Conservation (phyloP, 805 yeast species). For the Spathaspora passalidarum region DNA sequence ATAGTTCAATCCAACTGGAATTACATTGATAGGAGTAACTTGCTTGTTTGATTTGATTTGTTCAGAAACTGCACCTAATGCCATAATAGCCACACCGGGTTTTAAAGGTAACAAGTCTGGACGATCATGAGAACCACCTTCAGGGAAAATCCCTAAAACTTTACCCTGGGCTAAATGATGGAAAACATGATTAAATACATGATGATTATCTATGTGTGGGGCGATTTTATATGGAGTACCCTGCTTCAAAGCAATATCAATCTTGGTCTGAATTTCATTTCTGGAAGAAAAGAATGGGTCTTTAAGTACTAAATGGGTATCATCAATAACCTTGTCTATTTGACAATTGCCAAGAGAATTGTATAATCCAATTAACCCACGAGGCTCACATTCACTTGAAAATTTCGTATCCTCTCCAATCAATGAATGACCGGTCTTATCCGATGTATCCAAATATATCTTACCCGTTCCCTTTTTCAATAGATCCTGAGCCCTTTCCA, state of each 20-base stretch:
- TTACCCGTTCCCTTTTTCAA: constrained; percentile 27
- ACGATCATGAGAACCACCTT: constrained; percentile 44
- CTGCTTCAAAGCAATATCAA: constrained; percentile 14
- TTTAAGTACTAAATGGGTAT: constrained; percentile 23
- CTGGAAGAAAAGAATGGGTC: constrained; percentile 19
- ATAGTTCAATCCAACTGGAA: constrained; percentile 42
- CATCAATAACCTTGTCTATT: constrained; percentile 27
- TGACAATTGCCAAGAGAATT: constrained; percentile 33
- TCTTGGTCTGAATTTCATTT: constrained; percentile 9
- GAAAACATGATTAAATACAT: constrained; percentile 36
- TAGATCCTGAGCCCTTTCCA: constrained; percentile 41
- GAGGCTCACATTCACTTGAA: constrained; percentile 28
- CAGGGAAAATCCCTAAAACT: constrained; percentile 41
- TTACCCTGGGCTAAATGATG: constrained; percentile 30
- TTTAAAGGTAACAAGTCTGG: constrained; percentile 41
- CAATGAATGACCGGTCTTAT: constrained; percentile 10
- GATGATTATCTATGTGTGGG: constrained; percentile 37
- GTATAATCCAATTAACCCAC: constrained; percentile 38
- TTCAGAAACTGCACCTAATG: constrained; percentile 37
- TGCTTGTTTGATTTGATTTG: constrained; percentile 15
- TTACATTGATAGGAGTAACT: constrained; percentile 23
- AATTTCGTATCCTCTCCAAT: constrained; percentile 36
- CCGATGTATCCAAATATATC: constrained; percentile 19
- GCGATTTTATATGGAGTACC: constrained; percentile 35
- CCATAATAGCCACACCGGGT: constrained; percentile 47